Evolutionary conservation across 169 alveolate genomes (phyloP).

Genomic region (Hammondia hammondi): DNA sequence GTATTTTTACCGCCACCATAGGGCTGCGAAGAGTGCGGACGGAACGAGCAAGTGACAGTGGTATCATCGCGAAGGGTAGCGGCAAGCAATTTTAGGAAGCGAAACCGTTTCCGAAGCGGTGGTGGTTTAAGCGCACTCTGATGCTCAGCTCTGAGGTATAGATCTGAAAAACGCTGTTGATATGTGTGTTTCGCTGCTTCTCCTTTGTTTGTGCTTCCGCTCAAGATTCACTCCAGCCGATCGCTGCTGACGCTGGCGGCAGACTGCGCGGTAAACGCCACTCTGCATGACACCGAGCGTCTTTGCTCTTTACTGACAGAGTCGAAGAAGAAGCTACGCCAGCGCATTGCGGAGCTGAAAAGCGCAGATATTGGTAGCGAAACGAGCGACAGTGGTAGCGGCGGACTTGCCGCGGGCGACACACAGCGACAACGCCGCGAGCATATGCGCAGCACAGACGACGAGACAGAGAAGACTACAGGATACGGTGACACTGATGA

Average conservation of each 20-base stretch:
- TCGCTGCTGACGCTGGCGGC: slow-evolving; percentile 32
- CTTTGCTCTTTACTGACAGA: not conserved
- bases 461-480: not conserved
- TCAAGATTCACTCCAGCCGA: slow-evolving; percentile 4
- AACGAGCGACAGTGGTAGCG: not conserved
- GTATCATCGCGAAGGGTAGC: no score
- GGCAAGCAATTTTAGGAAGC: no score
- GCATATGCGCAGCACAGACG: not conserved
- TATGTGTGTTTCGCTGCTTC: no score
- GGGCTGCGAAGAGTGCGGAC: no score
- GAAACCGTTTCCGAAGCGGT: no score
- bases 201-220: not conserved
- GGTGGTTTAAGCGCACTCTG: no score
- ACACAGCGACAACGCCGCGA: no score
- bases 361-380: not conserved
- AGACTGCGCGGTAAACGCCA: not conserved
- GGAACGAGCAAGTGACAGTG: no score
- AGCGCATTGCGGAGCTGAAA: not conserved
- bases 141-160: no score
- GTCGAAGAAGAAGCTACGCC: not conserved
- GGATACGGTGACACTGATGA: no score
- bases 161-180: no score
- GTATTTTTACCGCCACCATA: no score
- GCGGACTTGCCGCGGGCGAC: not conserved
- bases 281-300: slow-evolving; percentile 4